A percentile compares a stretch with the other conserved stretches of the same genome.
These are phyloP conservation scores for Eragrostis curvula DNA, from an alignment of 176 grass and related monocot genomes.

Conservation along the genomic window DNA sequence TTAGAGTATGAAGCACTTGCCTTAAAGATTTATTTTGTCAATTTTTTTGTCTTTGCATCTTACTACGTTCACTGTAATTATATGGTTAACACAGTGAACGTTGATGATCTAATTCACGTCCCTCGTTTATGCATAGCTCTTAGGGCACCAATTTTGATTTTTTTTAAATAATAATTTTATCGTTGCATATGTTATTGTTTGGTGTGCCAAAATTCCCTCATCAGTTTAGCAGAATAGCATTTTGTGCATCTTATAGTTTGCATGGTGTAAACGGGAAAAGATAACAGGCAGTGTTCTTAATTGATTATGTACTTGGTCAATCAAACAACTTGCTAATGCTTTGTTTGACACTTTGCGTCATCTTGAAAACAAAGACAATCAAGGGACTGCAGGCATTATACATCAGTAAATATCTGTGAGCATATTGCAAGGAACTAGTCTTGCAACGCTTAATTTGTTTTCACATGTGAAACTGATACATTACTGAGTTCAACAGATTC, in stretches of 20 bases:
- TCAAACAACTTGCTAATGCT: neutral
- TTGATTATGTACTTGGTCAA: conserved; percentile 9
- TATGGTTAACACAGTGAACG: neutral
- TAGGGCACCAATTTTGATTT: neutral
- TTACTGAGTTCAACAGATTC: neutral
- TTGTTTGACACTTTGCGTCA: conserved; percentile 27
- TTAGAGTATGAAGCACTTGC: conserved; percentile 30
- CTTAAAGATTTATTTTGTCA: conserved; percentile 11
- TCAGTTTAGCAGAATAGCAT: conserved; percentile 10
- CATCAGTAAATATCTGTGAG: neutral
- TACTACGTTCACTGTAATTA: conserved; percentile 10
- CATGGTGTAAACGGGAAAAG: neutral
- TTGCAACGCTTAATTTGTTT: neutral
- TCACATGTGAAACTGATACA: neutral
- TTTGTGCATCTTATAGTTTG: conserved; percentile 15
- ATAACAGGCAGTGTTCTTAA: neutral
- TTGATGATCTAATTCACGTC: neutral
- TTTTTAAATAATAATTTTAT: conserved; percentile 12
- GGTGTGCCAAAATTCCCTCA: conserved; percentile 7
- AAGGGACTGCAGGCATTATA: neutral
- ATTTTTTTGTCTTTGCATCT: conserved; percentile 1
- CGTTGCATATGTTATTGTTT: conserved; percentile 13
- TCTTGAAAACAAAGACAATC: neutral
- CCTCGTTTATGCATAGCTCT: conserved; percentile 10
- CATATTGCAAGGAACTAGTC: conserved; percentile 22